Percentiles rank a stretch among this genome's conserved stretches.
These are phyloP conservation scores for Scolecobasidium constrictum DNA, from an alignment of 2,329 filamentous ascomycete species.

Conservation along the genomic window DNA sequence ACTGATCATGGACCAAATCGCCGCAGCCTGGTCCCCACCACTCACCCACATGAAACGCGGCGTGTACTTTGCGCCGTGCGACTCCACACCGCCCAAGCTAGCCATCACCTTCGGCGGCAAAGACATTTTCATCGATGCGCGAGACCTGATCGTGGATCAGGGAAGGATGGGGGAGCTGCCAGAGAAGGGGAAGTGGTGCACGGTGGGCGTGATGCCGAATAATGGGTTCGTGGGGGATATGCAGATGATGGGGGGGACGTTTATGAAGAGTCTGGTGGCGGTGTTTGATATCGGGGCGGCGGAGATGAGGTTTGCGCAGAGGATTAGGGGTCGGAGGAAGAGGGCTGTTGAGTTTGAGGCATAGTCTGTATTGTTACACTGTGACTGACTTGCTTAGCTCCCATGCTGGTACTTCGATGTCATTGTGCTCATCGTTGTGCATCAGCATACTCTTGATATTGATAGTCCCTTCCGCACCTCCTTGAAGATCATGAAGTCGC, in stretches of 20 bases:
- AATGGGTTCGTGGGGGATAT: too few species aligned
- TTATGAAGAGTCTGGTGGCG: constrained; percentile 40
- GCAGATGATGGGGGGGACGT: constrained; percentile 40
- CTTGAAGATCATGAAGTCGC: too few species aligned
- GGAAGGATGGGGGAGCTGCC: neutral
- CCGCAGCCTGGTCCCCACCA: constrained; percentile 2
- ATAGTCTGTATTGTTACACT: too few species aligned
- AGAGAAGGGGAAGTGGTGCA: neutral
- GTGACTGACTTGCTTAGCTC: too few species aligned
- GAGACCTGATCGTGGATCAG: constrained; percentile 8
- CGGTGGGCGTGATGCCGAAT: neutral
- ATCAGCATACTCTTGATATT: too few species aligned
- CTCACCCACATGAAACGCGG: neutral
- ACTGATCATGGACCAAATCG: constrained; percentile 2
- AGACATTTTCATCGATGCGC: neutral
- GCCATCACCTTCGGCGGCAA: constrained; percentile 7
- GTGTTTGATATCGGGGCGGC: constrained; percentile 38
- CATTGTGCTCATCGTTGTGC: too few species aligned
- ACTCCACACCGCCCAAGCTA: constrained; percentile 7
- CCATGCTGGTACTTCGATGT: too few species aligned
- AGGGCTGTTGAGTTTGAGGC: too few species aligned
- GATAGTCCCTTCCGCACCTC: too few species aligned
- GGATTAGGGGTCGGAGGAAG: too few species aligned
- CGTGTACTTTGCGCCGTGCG: constrained; percentile 6
- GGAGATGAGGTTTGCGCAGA: constrained; percentile 31